Percentiles rank a stretch among this genome's conserved stretches.
Evolutionary conservation across 140 eudicot genomes (phyloP).

Genomic region (Flaveria floridana): DNA sequence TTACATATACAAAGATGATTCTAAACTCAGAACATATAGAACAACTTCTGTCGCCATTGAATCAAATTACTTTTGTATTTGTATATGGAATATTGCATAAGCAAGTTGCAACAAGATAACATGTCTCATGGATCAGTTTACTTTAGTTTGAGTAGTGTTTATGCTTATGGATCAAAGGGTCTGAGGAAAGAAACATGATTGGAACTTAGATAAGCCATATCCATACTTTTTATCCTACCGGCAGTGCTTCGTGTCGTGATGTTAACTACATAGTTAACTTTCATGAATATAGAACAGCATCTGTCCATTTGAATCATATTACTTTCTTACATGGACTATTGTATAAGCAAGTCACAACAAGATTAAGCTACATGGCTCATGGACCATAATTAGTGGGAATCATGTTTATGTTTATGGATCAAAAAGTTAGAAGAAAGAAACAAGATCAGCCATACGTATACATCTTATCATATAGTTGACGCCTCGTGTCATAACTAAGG

Average conservation of each 20-base stretch:
- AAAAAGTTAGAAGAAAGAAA: too few species aligned
- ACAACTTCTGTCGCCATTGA: conserved; percentile 59
- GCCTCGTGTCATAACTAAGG: too few species aligned
- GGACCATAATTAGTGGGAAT: too few species aligned
- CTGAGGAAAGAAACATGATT: background rate
- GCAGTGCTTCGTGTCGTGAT: background rate
- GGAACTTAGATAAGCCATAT: background rate
- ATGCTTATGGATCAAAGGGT: background rate
- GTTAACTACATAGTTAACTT: background rate
- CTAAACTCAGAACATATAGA: conserved; percentile 59
- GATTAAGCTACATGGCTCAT: too few species aligned
- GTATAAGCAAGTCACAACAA: too few species aligned
- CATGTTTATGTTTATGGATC: too few species aligned
- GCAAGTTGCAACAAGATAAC: background rate
- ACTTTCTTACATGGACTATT: too few species aligned
- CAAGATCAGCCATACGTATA: too few species aligned
- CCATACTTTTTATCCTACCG: background rate
- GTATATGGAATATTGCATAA: background rate
- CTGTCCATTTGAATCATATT: too few species aligned
- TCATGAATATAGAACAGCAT: background rate
- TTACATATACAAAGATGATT: conserved; percentile 43
- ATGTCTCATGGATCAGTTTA: background rate
- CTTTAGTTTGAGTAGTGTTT: background rate
- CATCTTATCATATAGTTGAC: too few species aligned
- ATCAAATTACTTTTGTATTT: conserved; percentile 64